Evolutionary conservation across 2,329 filamentous ascomycete genomes (phyloP), one percentile per base, ranked within the genome.

Genomic region (Trichophyton simii): DNA sequence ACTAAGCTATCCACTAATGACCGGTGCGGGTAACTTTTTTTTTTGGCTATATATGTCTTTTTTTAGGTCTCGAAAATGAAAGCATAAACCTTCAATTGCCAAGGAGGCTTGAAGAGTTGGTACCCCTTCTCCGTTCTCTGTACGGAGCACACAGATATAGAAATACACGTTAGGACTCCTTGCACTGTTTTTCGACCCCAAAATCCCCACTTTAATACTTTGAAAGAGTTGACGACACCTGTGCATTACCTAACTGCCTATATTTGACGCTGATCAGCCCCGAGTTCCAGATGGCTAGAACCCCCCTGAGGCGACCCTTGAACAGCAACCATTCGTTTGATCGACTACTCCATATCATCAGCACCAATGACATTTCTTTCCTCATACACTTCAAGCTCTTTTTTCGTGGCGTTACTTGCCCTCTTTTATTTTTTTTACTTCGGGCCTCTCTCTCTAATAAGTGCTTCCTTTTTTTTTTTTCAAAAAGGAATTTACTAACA

Each of bases 281-380:
- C 59, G 31, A 41, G 46, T 31, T 46, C 50, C 48, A 41, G 46
- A 52, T 60, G 59, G 59, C 59, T 60, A 60, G 59, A 60, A 59
- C 46, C 59, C 59, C 58, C 46, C 41, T 50, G 46, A 60, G 25
- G 41, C 58, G 52, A 44, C 36, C 57, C 57, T 59, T 46, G 57
- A 25, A 59, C 42, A 42, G 15, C 42, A 34, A 1, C 41, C 25
- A 48, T 59, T 46, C 42, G 57, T 59, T 59, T 59, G 57, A 59
- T 59, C 57, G 57, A 34, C 57, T 59, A 18, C 57, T 59, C 57
- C 57, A 59, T 59, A 46, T 20, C 13, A 18, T 28, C 38, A 52
- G 31, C 28, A 60, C 48, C 59, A 60, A 60, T 60, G 7, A 46
- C 11, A 60, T 31, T 55, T 55, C n/a, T 52, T 58, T 41, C 31